Conservation (phyloP, 305 asterid species). For the Euphrasia arctica region DNA sequence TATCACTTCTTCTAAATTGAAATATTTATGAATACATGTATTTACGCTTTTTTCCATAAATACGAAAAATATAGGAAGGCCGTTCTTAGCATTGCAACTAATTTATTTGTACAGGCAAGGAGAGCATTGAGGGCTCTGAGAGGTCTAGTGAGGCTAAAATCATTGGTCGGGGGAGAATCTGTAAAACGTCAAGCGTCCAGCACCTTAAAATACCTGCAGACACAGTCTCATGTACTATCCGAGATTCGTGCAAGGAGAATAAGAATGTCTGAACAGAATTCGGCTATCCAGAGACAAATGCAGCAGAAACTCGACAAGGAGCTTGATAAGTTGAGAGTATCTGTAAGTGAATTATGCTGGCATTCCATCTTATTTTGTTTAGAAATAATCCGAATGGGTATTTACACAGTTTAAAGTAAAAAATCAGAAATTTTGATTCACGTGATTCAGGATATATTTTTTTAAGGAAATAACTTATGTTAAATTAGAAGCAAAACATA, state of each 20-base stretch:
- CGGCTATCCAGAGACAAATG: slow-evolving; percentile 40
- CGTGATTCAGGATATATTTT: too few species aligned
- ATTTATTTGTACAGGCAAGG: slow-evolving; percentile 53
- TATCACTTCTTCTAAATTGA: too few species aligned
- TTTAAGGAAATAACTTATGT: too few species aligned
- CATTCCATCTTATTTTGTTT: not conserved
- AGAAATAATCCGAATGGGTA: not conserved
- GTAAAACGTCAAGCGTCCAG: slow-evolving; percentile 72
- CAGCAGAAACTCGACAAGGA: slow-evolving; percentile 50
- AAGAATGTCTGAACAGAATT: slow-evolving; percentile 60
- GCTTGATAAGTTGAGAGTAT: slow-evolving; percentile 53
- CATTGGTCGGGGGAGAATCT: slow-evolving; percentile 62
- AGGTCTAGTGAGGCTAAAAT: slow-evolving; percentile 82
- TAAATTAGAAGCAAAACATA: too few species aligned
- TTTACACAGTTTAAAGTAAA: not conserved
- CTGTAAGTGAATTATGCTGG: slow-evolving; percentile 43
- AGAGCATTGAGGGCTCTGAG: slow-evolving; percentile 78
- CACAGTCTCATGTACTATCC: slow-evolving; percentile 65
- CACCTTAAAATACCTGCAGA: slow-evolving; percentile 69
- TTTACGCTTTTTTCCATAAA: not conserved
- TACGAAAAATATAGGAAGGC: not conserved
- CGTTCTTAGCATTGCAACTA: not conserved
- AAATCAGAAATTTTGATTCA: too few species aligned
- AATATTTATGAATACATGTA: too few species aligned
- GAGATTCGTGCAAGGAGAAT: slow-evolving; percentile 68